Evolutionary conservation across 1,284 basidiomycete species (phyloP).

Genomic region (Apiotrichum veenhuisii): DNA sequence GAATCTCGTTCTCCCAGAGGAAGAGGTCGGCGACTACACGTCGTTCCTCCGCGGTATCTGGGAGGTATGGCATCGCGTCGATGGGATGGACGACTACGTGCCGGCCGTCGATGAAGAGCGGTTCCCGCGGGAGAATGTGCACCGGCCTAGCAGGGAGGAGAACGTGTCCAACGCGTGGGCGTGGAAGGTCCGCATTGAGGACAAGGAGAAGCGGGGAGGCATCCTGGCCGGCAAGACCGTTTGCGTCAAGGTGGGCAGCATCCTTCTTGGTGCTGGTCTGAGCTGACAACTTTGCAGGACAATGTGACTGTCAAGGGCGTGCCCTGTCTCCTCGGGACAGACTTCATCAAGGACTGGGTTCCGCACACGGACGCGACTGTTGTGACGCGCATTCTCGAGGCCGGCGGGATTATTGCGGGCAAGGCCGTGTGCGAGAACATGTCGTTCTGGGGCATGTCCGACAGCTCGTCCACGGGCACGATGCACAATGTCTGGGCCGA

Average conservation of each 20-base stretch:
- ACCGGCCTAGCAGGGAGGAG: slow-evolving; percentile 17
- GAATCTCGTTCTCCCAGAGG: slow-evolving; percentile 10
- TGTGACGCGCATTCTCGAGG: slow-evolving; percentile 53
- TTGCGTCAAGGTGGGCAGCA: slow-evolving; percentile 28
- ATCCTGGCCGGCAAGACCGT: slow-evolving; percentile 30
- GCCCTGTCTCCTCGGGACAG: slow-evolving; percentile 32
- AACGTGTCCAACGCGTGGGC: slow-evolving; percentile 35
- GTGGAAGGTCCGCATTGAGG: slow-evolving; percentile 21
- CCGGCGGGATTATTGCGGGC: slow-evolving; percentile 51
- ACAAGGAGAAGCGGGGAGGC: slow-evolving; percentile 6
- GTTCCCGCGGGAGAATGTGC: slow-evolving; percentile 27
- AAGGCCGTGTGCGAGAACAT: slow-evolving; percentile 51
- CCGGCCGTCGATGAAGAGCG: slow-evolving; percentile 26
- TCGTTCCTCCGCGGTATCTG: slow-evolving; percentile 27
- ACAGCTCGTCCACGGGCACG: slow-evolving; percentile 27
- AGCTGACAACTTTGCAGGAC: slow-evolving; percentile 19
- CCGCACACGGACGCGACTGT: slow-evolving; percentile 52
- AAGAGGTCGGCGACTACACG: slow-evolving; percentile 17
- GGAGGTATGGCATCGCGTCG: slow-evolving; percentile 33
- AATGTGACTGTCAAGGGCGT: slow-evolving; percentile 33
- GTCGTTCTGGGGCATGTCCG: slow-evolving; percentile 24
- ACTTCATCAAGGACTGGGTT: slow-evolving; percentile 29
- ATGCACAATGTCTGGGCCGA: slow-evolving; percentile 53
- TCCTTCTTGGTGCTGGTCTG: neutral
- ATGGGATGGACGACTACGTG: slow-evolving; percentile 33